Conservation (phyloP, 164 flowering plant genomes). For the Macadamia tetraphylla region DNA sequence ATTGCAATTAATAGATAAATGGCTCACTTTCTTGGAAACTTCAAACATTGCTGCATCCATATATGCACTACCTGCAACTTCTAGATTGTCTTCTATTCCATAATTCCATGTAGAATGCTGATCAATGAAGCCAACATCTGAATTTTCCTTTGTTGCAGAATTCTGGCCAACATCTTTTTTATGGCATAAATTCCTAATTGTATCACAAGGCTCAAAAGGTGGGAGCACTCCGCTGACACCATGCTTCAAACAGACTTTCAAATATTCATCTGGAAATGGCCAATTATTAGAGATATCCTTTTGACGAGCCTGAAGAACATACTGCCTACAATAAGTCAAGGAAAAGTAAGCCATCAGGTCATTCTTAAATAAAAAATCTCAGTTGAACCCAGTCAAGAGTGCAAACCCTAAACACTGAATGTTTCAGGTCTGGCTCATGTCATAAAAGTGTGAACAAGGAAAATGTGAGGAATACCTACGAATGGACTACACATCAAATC, state of each 20-base stretch:
- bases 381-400: too few relatives aligned
- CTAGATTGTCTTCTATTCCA: background rate
- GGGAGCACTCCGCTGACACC: slow-evolving; percentile 31
- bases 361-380: background rate
- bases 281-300: slow-evolving; percentile 21
- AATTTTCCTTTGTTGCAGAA: slow-evolving; percentile 6
- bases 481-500: slow-evolving; percentile 11
- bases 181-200: background rate
- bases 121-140: background rate
- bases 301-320: slow-evolving; percentile 23
- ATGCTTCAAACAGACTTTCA: slow-evolving; percentile 18
- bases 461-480: too few relatives aligned
- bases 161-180: slow-evolving; percentile 2
- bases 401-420: background rate
- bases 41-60: slow-evolving; percentile 5
- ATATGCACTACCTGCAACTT: slow-evolving; percentile 6
- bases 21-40: slow-evolving; percentile 7
- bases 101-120: background rate
- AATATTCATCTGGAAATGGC: slow-evolving; percentile 28
- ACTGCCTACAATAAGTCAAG: slow-evolving; percentile 17
- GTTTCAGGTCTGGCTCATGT: background rate
- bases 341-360: too few relatives aligned
- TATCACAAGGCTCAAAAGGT: slow-evolving; percentile 19
- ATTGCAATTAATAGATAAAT: slow-evolving; percentile 9
- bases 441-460: too few relatives aligned